Percentiles rank a stretch among this genome's conserved stretches.
Evolutionary conservation across 352 stramenopile species (phyloP).

Genomic region (Phytophthora brassicae): DNA sequence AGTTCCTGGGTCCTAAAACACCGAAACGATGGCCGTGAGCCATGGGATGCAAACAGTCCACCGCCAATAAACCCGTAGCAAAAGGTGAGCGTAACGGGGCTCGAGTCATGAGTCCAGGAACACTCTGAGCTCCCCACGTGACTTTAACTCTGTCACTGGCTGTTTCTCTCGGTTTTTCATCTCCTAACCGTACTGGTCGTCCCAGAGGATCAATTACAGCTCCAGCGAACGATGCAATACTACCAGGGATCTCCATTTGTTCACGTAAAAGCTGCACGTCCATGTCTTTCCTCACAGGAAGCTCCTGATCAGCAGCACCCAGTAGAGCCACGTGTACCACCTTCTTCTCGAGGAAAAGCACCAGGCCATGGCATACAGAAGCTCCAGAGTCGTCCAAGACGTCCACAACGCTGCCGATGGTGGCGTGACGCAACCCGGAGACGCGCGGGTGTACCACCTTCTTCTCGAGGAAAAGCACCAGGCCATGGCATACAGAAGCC

Average conservation of each 20-base stretch:
- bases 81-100: constrained; percentile 52
- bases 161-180: constrained; percentile 4
- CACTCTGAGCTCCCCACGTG: constrained; percentile 57
- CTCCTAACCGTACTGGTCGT: constrained; percentile 26
- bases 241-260: constrained; percentile 54
- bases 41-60: constrained; percentile 81
- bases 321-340: constrained; percentile 63
- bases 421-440: constrained; percentile 72
- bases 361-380: constrained; percentile 44
- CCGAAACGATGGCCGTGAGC: constrained; percentile 71
- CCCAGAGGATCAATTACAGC: constrained; percentile 58
- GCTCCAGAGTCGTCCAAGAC: constrained; percentile 30
- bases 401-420: constrained; percentile 65
- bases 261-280: constrained; percentile 52
- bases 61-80: constrained; percentile 61
- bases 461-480: constrained; percentile 66
- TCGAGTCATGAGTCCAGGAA: constrained; percentile 67
- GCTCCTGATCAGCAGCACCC: constrained; percentile 20
- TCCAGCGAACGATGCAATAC: constrained; percentile 44
- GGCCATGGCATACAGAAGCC: constrained; percentile 37
- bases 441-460: constrained; percentile 54
- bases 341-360: constrained; percentile 67
- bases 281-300: constrained; percentile 57
- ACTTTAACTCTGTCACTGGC: constrained; percentile 45
- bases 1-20: constrained; percentile 64